phyloP scores from a whole-genome alignment of 345 rosid genomes.

The Linum lewisii region DNA sequence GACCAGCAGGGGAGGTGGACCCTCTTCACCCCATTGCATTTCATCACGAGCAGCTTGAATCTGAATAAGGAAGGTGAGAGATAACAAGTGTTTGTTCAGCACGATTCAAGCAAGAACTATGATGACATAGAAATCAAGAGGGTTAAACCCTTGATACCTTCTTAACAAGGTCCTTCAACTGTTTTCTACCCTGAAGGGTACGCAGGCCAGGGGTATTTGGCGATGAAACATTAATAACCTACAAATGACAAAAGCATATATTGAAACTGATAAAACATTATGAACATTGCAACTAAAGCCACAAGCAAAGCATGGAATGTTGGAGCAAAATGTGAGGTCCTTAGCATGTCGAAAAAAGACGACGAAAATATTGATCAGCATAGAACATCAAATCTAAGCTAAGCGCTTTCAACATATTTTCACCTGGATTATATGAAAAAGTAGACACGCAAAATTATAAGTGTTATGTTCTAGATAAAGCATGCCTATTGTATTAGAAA shows the following conservation, averaged over 20 bases:
- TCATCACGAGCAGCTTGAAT: slow-evolving; percentile 99
- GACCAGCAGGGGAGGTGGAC: slow-evolving; percentile 94
- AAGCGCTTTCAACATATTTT: not conserved
- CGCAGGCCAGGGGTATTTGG: slow-evolving; percentile 96
- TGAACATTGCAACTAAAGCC: not conserved
- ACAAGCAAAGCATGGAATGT: not conserved
- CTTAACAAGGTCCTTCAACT: slow-evolving; percentile 87
- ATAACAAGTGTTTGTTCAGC: not conserved
- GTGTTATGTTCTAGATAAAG: too few relatives aligned
- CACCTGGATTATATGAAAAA: not conserved
- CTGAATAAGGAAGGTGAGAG: slow-evolving; percentile 21
- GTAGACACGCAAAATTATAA: not conserved
- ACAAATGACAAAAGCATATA: slow-evolving; percentile 3
- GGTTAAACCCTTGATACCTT: slow-evolving; percentile 35
- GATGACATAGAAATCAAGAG: not conserved
- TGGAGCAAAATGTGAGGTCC: not conserved
- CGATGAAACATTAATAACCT: slow-evolving; percentile 97
- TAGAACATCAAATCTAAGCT: not conserved
- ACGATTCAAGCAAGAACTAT: not conserved
- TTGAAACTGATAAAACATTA: not conserved
- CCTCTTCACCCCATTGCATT: slow-evolving; percentile 99
- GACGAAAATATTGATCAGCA: too few relatives aligned
- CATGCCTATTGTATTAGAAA: not conserved
- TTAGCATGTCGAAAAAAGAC: not conserved
- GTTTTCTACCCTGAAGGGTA: slow-evolving; percentile 93